Conservation (phyloP, 768 basidiomycete species). For the Kwoniella bestiolae region DNA sequence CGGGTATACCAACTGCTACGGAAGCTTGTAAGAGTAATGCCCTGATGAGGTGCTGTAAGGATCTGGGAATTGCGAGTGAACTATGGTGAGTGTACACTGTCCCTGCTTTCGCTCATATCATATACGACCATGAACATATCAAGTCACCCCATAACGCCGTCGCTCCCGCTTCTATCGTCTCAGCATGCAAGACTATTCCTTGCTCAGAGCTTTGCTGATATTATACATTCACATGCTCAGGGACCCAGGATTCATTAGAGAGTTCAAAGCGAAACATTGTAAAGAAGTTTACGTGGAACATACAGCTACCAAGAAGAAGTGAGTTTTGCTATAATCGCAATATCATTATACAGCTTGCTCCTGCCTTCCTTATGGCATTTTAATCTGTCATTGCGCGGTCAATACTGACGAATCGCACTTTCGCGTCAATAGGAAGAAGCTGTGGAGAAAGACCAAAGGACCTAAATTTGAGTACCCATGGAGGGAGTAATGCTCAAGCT, state of each 20-base stretch:
- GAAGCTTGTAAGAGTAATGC: constrained; percentile 97
- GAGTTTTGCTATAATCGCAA: constrained; percentile 53
- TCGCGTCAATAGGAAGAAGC: constrained; percentile 77
- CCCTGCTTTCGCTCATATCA: too few species aligned
- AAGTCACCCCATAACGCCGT: too few species aligned
- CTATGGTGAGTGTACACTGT: constrained; percentile 83
- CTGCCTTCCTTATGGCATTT: too few species aligned
- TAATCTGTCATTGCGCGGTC: too few species aligned
- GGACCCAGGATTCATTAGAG: constrained; percentile 94
- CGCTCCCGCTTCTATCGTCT: too few species aligned
- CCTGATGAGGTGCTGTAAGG: constrained; percentile 96
- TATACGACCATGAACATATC: too few species aligned
- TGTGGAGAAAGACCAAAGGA: constrained; percentile 57
- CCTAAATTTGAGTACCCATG: constrained; percentile 77
- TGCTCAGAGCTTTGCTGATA: too few species aligned
- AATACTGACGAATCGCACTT: too few species aligned
- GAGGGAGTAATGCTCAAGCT: constrained; percentile 63
- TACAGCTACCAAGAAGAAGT: constrained; percentile 86
- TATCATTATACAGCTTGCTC: too few species aligned
- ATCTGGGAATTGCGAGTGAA: constrained; percentile 92
- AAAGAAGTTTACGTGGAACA: constrained; percentile 86
- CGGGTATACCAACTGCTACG: constrained; percentile 86
- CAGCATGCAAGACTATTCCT: too few species aligned
- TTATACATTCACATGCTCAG: too few species aligned
- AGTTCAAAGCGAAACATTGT: constrained; percentile 84